Percentiles rank a stretch among this genome's conserved stretches.
phyloP scores from a whole-genome alignment of 139 green algal species.

The Limnomonas spitsbergensis region DNA sequence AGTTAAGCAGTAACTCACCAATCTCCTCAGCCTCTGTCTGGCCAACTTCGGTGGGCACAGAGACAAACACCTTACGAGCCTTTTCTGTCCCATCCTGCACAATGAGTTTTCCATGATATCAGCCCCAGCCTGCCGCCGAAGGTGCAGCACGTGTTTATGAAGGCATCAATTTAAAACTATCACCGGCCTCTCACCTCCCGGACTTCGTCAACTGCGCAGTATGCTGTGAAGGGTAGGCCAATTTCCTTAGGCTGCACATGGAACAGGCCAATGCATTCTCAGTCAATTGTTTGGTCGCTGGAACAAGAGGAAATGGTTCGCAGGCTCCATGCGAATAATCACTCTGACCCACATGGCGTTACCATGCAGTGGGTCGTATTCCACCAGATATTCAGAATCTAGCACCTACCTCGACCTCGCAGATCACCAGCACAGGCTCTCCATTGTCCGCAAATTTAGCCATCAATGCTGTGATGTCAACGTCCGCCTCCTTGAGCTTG shows the following conservation, averaged over 20 bases:
- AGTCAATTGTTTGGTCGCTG: background rate
- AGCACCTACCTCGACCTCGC: constrained; percentile 79
- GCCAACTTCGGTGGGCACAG: constrained; percentile 90
- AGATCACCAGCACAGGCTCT: constrained; percentile 88
- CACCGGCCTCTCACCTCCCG: constrained; percentile 54
- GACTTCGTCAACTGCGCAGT: constrained; percentile 87
- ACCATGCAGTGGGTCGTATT: too few species aligned
- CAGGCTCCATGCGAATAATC: too few species aligned
- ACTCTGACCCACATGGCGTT: too few species aligned
- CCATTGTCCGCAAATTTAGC: constrained; percentile 69
- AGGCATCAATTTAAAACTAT: too few species aligned
- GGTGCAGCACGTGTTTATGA: too few species aligned
- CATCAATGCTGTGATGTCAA: constrained; percentile 90
- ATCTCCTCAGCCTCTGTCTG: constrained; percentile 98
- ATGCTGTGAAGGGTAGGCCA: constrained; percentile 90
- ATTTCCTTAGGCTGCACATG: constrained; percentile 83
- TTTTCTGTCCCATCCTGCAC: constrained; percentile 90
- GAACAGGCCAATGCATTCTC: background rate
- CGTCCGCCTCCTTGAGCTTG: constrained; percentile 84
- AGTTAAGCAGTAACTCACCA: too few species aligned
- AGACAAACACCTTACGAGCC: constrained; percentile 86
- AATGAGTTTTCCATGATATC: background rate
- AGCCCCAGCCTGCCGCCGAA: background rate
- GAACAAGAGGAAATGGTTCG: too few species aligned
- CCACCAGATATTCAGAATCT: too few species aligned